phyloP scores from a whole-genome alignment of 768 basidiomycete species.

The Boletus subcaerulescens region DNA sequence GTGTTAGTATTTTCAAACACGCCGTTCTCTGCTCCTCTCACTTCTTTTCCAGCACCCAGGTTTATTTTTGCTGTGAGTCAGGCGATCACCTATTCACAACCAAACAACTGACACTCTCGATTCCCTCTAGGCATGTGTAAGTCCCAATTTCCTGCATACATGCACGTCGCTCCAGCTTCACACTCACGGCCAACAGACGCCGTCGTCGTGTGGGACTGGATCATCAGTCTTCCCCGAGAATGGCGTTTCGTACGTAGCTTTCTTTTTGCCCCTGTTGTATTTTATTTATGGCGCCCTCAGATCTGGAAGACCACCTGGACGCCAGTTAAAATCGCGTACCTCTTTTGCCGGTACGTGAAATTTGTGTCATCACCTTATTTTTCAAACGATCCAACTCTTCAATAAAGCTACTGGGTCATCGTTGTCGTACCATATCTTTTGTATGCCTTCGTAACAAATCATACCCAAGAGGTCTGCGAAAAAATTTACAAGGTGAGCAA shows the following conservation, averaged over 20 bases:
- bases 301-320: constrained; percentile 85
- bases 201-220: constrained; percentile 84
- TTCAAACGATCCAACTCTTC: neutral
- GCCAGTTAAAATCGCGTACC: constrained; percentile 77
- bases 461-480: constrained; percentile 59
- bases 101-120: constrained; percentile 29
- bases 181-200: constrained; percentile 50
- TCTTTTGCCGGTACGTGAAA: constrained; percentile 72
- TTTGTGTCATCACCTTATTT: constrained; percentile 9
- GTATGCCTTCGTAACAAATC: constrained; percentile 72
- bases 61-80: constrained; percentile 82
- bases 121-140: constrained; percentile 65
- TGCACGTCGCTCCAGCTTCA: constrained; percentile 5
- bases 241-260: constrained; percentile 62
- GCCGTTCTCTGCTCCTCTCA: constrained; percentile 9
- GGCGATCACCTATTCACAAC: constrained; percentile 16
- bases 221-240: constrained; percentile 73
- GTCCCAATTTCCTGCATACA: constrained; percentile 22
- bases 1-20: constrained; percentile 39
- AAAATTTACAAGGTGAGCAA: constrained; percentile 61
- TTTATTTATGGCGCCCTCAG: constrained; percentile 33
- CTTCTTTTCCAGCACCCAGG: constrained; percentile 46
- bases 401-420: constrained; percentile 75
- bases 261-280: neutral
- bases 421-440: constrained; percentile 75